Conservation (phyloP, 1,284 basidiomycete species). For the Salmacisia buchloeana region DNA sequence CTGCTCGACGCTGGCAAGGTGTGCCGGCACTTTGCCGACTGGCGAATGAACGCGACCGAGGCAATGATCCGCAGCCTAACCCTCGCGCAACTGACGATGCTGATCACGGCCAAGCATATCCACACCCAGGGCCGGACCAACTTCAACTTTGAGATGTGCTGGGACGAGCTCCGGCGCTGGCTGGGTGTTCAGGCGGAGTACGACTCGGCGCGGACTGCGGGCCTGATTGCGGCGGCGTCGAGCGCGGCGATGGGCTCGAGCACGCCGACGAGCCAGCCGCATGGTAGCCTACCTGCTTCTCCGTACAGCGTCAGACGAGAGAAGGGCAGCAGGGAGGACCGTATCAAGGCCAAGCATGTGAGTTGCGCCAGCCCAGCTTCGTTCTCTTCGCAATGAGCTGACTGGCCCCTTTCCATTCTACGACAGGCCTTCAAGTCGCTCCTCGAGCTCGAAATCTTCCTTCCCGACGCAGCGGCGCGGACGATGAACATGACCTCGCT, state of each 20-base stretch:
- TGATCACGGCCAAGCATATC: conserved; percentile 44
- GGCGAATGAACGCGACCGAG: not conserved
- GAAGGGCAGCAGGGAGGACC: not conserved
- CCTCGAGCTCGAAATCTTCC: conserved; percentile 19
- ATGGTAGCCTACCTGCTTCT: conserved; percentile 14
- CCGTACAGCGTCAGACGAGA: not conserved
- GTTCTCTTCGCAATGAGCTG: conserved; percentile 5
- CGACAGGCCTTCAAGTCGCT: conserved; percentile 24
- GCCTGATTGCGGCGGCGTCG: not conserved
- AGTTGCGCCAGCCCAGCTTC: conserved; percentile 14
- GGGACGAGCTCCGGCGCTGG: conserved; percentile 33
- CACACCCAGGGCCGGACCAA: conserved; percentile 30
- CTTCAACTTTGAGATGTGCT: conserved; percentile 49
- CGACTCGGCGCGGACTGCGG: not conserved
- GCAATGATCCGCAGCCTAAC: conserved; percentile 23
- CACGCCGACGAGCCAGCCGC: not conserved
- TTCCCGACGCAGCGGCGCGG: conserved; percentile 17
- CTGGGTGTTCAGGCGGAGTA: conserved; percentile 4
- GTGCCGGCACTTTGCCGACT: not conserved
- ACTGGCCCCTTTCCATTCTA: not conserved
- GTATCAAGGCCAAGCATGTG: not conserved
- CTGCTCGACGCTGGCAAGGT: not conserved
- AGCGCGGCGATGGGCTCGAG: not conserved
- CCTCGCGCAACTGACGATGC: conserved; percentile 36
- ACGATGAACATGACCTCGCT: conserved; percentile 14